Base-by-base conservation (phyloP, 1,284 basidiomycete species). In the Xerocomus amazonicus region DNA sequence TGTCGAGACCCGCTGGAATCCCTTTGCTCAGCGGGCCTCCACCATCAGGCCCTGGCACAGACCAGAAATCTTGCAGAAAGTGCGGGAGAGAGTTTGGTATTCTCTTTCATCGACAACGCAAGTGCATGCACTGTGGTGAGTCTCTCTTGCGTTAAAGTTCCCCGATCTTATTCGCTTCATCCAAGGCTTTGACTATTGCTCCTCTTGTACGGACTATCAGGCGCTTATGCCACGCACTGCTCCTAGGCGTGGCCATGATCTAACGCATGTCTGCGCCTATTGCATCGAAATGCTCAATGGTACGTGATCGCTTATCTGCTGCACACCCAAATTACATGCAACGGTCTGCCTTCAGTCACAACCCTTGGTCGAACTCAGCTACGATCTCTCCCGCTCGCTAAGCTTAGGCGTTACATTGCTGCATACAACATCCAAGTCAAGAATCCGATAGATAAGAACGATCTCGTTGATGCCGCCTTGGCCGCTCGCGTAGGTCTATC, bases 71-170 rank as follows among this genome's bases (percentile, higher is more conserved):
- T 6, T 90, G 87, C 56, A 76, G 84, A 61, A 87, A 82, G 62
- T 90, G 87, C 63, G 79, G 75, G 62, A 88, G 79, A 63, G 87
- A 89, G 63, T 89, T 90, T 66, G 83, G 77, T 58, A 61, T 86
- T 31, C 54, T 89, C 33, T 82, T 90, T 58, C 70, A 79, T 48
- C 71, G 87, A 48, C 74, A 80, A 40, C 75, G 79, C 56, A 78
- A 71, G 55, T 90, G 87, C 63, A 82, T 86, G 63, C 87, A 90
- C 59, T 90, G 87, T 61, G 85, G 87, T 84, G 62, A 58, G 81
- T 70, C 12, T 27, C 41, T 38, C n/a, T 10, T 9, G 3, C 36
- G 39, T 46, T 36, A 14, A 23, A 23, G 19, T 23, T 23, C 19
- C 35, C 29, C 29, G 29, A 23, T 17, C 16, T 37, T 13, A 51